Conservation (phyloP, 2,329 filamentous ascomycete species). For the Xylogone sp. region DNA sequence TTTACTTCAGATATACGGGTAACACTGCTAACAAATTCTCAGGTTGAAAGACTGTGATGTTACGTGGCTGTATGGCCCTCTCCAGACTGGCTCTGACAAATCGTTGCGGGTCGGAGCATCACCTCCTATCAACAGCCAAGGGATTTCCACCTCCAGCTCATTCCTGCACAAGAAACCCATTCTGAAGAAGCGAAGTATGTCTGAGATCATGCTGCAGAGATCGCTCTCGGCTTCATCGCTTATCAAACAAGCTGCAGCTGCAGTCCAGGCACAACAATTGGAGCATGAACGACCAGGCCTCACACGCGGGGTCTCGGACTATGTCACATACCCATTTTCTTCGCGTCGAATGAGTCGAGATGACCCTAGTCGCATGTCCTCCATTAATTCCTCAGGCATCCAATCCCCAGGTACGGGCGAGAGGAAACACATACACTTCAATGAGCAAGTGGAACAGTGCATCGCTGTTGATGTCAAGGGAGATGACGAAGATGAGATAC, state of each 20-base stretch:
- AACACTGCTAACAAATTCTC: constrained; percentile 41
- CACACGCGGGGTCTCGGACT: constrained; percentile 64
- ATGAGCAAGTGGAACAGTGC: constrained; percentile 88
- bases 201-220: constrained; percentile 87
- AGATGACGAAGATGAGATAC: constrained; percentile 2
- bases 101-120: constrained; percentile 44
- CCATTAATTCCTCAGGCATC: constrained; percentile 69
- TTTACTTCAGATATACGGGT: constrained; percentile 75
- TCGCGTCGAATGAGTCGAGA: constrained; percentile 58
- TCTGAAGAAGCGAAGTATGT: constrained; percentile 94
- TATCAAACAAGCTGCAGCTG: constrained; percentile 60
- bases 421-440: constrained; percentile 85
- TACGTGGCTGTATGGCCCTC: constrained; percentile 69
- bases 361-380: constrained; percentile 56
- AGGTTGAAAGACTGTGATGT: constrained; percentile 18
- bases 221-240: constrained; percentile 86
- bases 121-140: constrained; percentile 42
- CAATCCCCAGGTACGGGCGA: constrained; percentile 58
- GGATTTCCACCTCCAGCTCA: constrained; percentile 55
- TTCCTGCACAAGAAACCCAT: constrained; percentile 68
- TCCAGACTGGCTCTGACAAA: constrained; percentile 68
- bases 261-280: constrained; percentile 38
- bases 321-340: constrained; percentile 60
- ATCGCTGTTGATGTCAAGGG: constrained; percentile 71
- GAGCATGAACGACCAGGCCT: constrained; percentile 46